Percentiles rank a stretch among this genome's conserved stretches.
phyloP scores from a whole-genome alignment of 768 basidiomycete genomes.

The Collybia sordida region DNA sequence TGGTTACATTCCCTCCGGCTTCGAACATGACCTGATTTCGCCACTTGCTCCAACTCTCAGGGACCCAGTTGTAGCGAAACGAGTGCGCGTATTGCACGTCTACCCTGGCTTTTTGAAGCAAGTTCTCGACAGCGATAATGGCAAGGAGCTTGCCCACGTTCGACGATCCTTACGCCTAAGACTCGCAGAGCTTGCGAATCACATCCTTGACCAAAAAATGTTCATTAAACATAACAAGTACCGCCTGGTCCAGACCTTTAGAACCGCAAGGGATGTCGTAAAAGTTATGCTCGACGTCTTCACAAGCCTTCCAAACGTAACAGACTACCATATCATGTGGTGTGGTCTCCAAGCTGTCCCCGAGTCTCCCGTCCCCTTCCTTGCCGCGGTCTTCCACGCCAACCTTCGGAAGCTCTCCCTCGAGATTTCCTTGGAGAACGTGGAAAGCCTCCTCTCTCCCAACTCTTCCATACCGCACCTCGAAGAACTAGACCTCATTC shows the following conservation, averaged over 20 bases:
- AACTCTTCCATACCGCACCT: conserved; percentile 28
- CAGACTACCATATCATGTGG: conserved; percentile 52
- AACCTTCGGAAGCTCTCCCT: conserved; percentile 40
- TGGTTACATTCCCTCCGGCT: background rate
- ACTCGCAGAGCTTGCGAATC: conserved; percentile 31
- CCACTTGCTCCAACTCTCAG: conserved; percentile 18
- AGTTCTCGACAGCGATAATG: conserved; percentile 27
- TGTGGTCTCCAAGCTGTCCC: conserved; percentile 33
- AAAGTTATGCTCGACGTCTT: conserved; percentile 42
- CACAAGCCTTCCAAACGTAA: conserved; percentile 41
- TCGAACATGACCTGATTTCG: too few relatives aligned
- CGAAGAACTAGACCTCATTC: conserved; percentile 41
- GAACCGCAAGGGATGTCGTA: conserved; percentile 36
- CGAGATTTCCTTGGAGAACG: conserved; percentile 43
- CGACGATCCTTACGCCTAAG: conserved; percentile 24
- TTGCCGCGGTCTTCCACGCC: conserved; percentile 32
- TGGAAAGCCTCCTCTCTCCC: conserved; percentile 30
- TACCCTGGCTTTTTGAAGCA: conserved; percentile 50
- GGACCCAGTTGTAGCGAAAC: conserved; percentile 46
- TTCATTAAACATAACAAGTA: conserved; percentile 24
- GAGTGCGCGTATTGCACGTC: conserved; percentile 46
- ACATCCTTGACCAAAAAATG: conserved; percentile 28
- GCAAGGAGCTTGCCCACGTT: conserved; percentile 1
- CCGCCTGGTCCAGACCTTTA: conserved; percentile 26
- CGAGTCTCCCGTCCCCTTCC: conserved; percentile 29